Percentiles rank a stretch among this genome's conserved stretches.
These are phyloP conservation scores for Delitschia confertaspora DNA, from an alignment of 495 filamentous ascomycete species.

Conservation along the genomic window DNA sequence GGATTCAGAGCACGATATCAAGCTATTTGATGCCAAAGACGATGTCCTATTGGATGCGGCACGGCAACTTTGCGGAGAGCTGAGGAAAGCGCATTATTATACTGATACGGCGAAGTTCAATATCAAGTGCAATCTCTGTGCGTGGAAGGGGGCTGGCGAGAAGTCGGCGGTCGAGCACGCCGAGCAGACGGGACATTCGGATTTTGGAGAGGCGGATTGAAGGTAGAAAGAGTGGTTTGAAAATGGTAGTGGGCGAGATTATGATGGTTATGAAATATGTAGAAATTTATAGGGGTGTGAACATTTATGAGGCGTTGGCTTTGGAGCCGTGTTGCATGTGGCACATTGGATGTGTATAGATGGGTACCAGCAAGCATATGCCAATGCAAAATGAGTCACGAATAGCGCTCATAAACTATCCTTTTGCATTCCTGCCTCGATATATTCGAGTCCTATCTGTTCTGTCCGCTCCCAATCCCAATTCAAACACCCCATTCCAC, in stretches of 20 bases:
- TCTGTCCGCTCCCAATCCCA: too few species aligned
- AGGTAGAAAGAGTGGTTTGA: not conserved
- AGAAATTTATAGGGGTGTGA: too few species aligned
- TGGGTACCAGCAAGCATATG: too few species aligned
- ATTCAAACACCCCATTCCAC: too few species aligned
- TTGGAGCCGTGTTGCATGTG: too few species aligned
- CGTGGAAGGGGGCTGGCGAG: slow-evolving; percentile 65
- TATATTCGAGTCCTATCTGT: too few species aligned
- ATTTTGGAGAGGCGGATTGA: slow-evolving; percentile 59
- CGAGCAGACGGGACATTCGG: slow-evolving; percentile 53
- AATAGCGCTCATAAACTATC: too few species aligned
- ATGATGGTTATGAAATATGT: not conserved
- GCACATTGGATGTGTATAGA: too few species aligned
- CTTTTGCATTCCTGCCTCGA: too few species aligned
- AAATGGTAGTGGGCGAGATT: not conserved
- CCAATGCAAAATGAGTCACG: too few species aligned
- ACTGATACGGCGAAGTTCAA: slow-evolving; percentile 80
- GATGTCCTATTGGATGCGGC: slow-evolving; percentile 61
- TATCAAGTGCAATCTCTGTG: slow-evolving; percentile 72
- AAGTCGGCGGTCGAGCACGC: slow-evolving; percentile 61
- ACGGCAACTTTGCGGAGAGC: slow-evolving; percentile 59
- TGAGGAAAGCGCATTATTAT: slow-evolving; percentile 70
- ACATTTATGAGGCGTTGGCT: too few species aligned
- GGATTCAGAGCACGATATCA: slow-evolving; percentile 64
- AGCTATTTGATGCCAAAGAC: slow-evolving; percentile 65